Evolutionary conservation across 129 eudicot species (phyloP).

Genomic region (Lonicera japonica): DNA sequence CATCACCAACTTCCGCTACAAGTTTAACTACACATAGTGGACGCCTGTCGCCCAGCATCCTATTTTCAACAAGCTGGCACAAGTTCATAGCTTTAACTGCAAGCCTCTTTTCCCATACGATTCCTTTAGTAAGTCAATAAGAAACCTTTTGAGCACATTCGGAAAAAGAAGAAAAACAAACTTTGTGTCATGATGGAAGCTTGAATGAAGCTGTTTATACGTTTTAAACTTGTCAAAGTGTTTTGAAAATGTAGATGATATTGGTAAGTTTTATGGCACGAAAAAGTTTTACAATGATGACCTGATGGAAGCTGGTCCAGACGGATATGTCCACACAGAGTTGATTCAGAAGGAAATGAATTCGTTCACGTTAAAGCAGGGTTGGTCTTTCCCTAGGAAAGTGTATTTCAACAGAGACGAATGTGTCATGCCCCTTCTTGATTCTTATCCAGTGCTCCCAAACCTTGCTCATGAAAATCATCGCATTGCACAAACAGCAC

Average conservation of each 20-base stretch:
- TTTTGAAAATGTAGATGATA: constrained; percentile 41
- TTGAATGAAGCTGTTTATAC: neutral
- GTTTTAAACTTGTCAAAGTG: neutral
- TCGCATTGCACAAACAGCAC: neutral
- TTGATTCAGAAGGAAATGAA: constrained; percentile 34
- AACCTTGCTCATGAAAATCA: constrained; percentile 13
- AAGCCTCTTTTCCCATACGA: constrained; percentile 39
- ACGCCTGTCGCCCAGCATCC: constrained; percentile 65
- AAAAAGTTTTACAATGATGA: constrained; percentile 25
- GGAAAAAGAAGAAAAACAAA: neutral
- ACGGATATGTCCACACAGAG: constrained; percentile 37
- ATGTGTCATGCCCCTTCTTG: constrained; percentile 45
- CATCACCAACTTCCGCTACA: constrained; percentile 33
- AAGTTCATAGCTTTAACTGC: constrained; percentile 35
- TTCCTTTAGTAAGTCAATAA: constrained; percentile 35
- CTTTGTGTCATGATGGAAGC: neutral
- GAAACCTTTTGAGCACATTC: neutral
- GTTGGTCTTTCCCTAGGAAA: constrained; percentile 50
- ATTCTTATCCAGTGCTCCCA: constrained; percentile 45
- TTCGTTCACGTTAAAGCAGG: constrained; percentile 30
- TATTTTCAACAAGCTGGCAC: constrained; percentile 37
- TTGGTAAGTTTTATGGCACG: constrained; percentile 46
- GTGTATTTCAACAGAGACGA: constrained; percentile 46
- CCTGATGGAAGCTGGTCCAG: constrained; percentile 29
- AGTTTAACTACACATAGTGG: constrained; percentile 46